A percentile compares a stretch with the other conserved stretches of the same genome.
Evolutionary conservation across 257 asterid species (phyloP).

Genomic region (Ophiorrhiza pumila): DNA sequence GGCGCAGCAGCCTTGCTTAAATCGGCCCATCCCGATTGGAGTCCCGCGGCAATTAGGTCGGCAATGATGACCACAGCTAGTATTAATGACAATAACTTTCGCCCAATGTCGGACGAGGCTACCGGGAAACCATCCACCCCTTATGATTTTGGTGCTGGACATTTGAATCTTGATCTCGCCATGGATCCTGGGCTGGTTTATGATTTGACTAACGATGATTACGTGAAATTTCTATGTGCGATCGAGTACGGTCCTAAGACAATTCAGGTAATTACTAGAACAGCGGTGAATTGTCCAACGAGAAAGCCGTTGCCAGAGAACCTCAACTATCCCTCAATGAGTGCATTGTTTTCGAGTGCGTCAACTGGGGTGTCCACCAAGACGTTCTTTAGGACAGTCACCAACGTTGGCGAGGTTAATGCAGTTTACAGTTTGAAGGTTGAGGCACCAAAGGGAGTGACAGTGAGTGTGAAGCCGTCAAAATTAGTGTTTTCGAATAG

Average conservation of each 20-base stretch:
- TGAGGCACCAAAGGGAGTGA: constrained; percentile 75
- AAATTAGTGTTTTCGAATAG: constrained; percentile 63
- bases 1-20: constrained; percentile 96
- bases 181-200: constrained; percentile 94
- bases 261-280: constrained; percentile 79
- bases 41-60: constrained; percentile 84
- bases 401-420: constrained; percentile 70
- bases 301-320: constrained; percentile 75
- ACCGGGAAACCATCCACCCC: constrained; percentile 72
- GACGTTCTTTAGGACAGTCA: constrained; percentile 68
- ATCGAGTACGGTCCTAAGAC: constrained; percentile 79
- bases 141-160: constrained; percentile 86
- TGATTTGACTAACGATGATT: constrained; percentile 58
- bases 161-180: constrained; percentile 74
- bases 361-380: constrained; percentile 49
- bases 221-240: constrained; percentile 76
- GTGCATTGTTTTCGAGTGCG: constrained; percentile 62
- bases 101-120: constrained; percentile 67
- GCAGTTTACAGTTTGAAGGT: constrained; percentile 49
- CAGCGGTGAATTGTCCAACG: constrained; percentile 66
- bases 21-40: constrained; percentile 98
- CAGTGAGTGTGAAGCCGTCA: constrained; percentile 62
- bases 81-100: constrained; percentile 42
- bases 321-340: constrained; percentile 80
- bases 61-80: constrained; percentile 97